Conservation (phyloP, 495 filamentous ascomycete species). For the Penicillium turbatum region DNA sequence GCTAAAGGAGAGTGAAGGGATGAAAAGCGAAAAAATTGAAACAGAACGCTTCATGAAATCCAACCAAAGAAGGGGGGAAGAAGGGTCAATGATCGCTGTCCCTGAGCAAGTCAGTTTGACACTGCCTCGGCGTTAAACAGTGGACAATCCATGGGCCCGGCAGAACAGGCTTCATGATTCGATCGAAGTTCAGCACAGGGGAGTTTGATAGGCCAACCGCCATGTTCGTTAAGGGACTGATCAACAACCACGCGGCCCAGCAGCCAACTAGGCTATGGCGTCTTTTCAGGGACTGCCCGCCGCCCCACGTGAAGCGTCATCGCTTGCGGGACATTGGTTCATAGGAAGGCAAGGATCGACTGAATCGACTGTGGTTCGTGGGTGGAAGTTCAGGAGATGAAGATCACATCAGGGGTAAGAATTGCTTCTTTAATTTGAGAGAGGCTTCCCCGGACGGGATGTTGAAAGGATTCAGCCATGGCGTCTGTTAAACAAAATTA, state of each 20-base stretch:
- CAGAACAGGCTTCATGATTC: constrained; percentile 14
- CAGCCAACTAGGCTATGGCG: constrained; percentile 22
- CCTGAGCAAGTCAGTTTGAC: constrained; percentile 10
- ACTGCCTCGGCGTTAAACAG: constrained; percentile 1
- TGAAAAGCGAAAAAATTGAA: not conserved
- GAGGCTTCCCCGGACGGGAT: not conserved
- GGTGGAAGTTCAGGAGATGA: constrained; percentile 9
- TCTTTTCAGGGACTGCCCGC: constrained; percentile 13
- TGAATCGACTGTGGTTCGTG: not conserved
- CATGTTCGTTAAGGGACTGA: constrained; percentile 17
- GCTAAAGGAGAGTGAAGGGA: constrained; percentile 6
- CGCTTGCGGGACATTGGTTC: constrained; percentile 18
- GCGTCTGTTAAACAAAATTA: not conserved
- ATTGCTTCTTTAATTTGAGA: not conserved
- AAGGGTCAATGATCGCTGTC: constrained; percentile 14
- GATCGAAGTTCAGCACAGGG: constrained; percentile 2
- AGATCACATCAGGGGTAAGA: constrained; percentile 5
- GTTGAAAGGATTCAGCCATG: not conserved
- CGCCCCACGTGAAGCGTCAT: constrained; percentile 29
- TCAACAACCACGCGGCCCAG: constrained; percentile 27
- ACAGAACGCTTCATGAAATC: constrained; percentile 11
- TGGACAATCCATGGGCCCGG: constrained; percentile 22
- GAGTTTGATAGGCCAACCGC: constrained; percentile 19
- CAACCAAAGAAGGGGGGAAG: not conserved
- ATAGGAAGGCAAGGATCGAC: constrained; percentile 22